Percentiles rank a stretch among this genome's conserved stretches.
Evolutionary conservation across 208 protist species (phyloP).

Genomic region (Crithidia expoeki): DNA sequence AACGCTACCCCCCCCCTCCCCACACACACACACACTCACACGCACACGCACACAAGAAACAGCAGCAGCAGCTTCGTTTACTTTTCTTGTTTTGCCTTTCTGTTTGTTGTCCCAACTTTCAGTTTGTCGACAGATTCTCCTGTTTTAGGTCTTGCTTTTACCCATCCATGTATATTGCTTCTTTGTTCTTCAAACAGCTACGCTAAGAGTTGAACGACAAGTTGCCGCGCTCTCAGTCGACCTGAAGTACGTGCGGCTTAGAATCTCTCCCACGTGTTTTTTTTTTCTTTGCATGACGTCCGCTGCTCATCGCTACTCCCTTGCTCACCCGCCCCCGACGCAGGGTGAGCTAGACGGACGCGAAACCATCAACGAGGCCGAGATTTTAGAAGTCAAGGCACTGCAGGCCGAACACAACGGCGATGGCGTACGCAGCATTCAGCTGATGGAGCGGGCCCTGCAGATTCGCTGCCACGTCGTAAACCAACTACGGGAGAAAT

Average conservation of each 20-base stretch:
- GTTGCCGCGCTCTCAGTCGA: too few species aligned
- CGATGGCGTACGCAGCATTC: slow-evolving; percentile 55
- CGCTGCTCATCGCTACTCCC: slow-evolving; percentile 36
- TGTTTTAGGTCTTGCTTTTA: background rate
- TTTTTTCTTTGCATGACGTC: slow-evolving; percentile 19
- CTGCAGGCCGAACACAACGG: slow-evolving; percentile 53
- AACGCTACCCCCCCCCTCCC: too few species aligned
- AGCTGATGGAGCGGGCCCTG: slow-evolving; percentile 82
- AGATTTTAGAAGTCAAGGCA: slow-evolving; percentile 67
- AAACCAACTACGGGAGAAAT: slow-evolving; percentile 31
- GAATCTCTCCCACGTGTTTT: too few species aligned
- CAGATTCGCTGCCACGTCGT: slow-evolving; percentile 67
- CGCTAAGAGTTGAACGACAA: background rate
- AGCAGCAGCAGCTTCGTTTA: too few species aligned
- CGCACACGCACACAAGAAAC: too few species aligned
- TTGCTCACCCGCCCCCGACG: slow-evolving; percentile 36
- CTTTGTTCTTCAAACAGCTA: background rate
- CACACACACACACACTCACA: too few species aligned
- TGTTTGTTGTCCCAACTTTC: too few species aligned
- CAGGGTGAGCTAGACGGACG: slow-evolving; percentile 45
- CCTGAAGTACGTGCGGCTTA: too few species aligned
- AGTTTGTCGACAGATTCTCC: too few species aligned
- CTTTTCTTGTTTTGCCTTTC: too few species aligned
- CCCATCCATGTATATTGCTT: background rate
- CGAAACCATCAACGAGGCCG: slow-evolving; percentile 69